These are phyloP conservation scores for Clavulina sp. DNA, from an alignment of 768 basidiomycete species.

Conservation along the genomic window DNA sequence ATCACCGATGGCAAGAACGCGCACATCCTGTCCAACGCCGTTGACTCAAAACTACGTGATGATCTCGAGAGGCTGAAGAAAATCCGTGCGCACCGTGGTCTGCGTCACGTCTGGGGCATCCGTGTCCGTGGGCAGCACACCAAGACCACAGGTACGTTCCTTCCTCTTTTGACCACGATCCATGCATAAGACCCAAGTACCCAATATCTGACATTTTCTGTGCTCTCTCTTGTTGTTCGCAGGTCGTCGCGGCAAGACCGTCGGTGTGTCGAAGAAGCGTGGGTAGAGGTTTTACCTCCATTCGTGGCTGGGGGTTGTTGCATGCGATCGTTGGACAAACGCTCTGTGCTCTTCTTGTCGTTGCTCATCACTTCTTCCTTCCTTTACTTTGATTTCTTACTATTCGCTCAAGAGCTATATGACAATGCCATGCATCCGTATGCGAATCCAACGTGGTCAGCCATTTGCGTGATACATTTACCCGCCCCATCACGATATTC, in stretches of 20 bases:
- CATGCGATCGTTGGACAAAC: no score
- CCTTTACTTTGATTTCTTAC: no score
- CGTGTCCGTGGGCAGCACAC: conserved; percentile 98
- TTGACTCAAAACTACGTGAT: conserved; percentile 96
- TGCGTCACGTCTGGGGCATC: conserved; percentile 85
- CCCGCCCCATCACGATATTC: no score
- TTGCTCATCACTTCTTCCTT: no score
- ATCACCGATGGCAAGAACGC: conserved; percentile 93
- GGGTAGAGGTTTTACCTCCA: conserved; percentile 21
- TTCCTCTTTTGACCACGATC: not conserved
- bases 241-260: conserved; percentile 93
- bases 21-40: conserved; percentile 88
- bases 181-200: no score
- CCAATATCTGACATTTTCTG: not conserved
- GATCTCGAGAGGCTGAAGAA: conserved; percentile 98
- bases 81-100: conserved; percentile 90
- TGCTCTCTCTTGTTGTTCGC: not conserved
- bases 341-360: no score
- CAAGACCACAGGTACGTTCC: conserved; percentile 76
- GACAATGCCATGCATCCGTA: no score
- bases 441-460: no score
- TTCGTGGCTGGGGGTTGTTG: no score
- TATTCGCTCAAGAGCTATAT: no score
- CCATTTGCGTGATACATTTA: no score
- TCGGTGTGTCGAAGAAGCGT: conserved; percentile 89